phyloP scores from a whole-genome alignment of 306 rosid genomes.

The Rosa lucieae region DNA sequence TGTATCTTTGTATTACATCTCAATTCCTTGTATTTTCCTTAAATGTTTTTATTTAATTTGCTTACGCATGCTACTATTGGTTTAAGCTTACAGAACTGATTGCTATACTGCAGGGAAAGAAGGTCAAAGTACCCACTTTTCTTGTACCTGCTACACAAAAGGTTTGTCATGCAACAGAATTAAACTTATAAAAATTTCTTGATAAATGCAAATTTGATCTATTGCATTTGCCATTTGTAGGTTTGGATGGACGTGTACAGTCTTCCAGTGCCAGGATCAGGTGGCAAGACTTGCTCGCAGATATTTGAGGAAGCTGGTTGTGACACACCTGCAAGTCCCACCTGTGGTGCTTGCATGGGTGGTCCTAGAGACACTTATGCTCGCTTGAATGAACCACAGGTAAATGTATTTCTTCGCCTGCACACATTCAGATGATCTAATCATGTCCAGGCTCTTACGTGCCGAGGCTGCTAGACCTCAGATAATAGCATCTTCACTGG shows the following conservation, averaged over 20 bases:
- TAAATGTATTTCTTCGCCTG: slow-evolving; percentile 30
- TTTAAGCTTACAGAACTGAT: not conserved
- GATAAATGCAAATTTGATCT: slow-evolving; percentile 1
- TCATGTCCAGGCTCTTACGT: not conserved
- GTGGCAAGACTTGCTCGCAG: slow-evolving; percentile 97
- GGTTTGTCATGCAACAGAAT: slow-evolving; percentile 45
- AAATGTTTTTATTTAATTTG: not conserved
- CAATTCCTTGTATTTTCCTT: not conserved
- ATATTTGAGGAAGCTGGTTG: slow-evolving; percentile 99
- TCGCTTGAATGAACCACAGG: slow-evolving; percentile 82
- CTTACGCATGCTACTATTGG: not conserved
- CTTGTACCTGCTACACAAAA: slow-evolving; percentile 98
- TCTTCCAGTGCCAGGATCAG: slow-evolving; percentile 81
- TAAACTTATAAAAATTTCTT: slow-evolving; percentile 7
- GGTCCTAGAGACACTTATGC: slow-evolving; percentile 94
- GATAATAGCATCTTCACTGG: not conserved
- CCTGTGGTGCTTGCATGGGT: slow-evolving; percentile 93
- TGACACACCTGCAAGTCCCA: slow-evolving; percentile 97
- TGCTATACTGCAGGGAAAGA: slow-evolving; percentile 61
- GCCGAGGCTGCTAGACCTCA: not conserved
- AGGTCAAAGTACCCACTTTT: slow-evolving; percentile 89
- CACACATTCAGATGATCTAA: not conserved
- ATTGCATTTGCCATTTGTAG: slow-evolving; percentile 34
- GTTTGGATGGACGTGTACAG: slow-evolving; percentile 90
- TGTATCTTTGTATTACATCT: not conserved